A percentile compares a stretch with the other conserved stretches of the same genome.
Conservation (phyloP, 176 grass and related monocot genomes). For the Raddia guianensis region DNA sequence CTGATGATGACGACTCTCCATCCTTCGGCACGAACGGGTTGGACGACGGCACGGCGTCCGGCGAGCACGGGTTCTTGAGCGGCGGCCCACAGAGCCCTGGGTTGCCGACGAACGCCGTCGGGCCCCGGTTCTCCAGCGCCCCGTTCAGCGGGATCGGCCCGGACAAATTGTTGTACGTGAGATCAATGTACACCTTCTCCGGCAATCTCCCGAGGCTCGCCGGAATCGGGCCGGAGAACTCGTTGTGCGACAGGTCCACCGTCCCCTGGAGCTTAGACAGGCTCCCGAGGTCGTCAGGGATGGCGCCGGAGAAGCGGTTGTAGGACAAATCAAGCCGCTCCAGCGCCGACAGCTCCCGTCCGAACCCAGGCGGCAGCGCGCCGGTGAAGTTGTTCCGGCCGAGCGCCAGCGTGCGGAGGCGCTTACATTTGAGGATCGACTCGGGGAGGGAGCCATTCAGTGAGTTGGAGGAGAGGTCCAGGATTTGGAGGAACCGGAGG, state of each 20-base stretch:
- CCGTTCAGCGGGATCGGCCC: slow-evolving; percentile 85
- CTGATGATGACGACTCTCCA: slow-evolving; percentile 7
- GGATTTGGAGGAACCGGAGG: slow-evolving; percentile 76
- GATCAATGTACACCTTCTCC: slow-evolving; percentile 92
- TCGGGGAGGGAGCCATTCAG: slow-evolving; percentile 65
- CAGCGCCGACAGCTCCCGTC: slow-evolving; percentile 47
- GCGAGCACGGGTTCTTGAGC: slow-evolving; percentile 71
- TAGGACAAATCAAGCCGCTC: slow-evolving; percentile 81
- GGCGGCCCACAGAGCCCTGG: slow-evolving; percentile 71
- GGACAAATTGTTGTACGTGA: slow-evolving; percentile 86
- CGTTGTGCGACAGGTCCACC: slow-evolving; percentile 83
- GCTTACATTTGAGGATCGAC: slow-evolving; percentile 63
- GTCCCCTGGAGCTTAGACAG: slow-evolving; percentile 79
- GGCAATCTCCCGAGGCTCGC: slow-evolving; percentile 68
- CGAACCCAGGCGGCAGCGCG: slow-evolving; percentile 54
- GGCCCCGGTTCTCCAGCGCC: slow-evolving; percentile 71
- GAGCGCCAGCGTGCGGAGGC: slow-evolving; percentile 71
- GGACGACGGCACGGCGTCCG: slow-evolving; percentile 45
- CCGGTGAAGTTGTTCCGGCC: slow-evolving; percentile 66
- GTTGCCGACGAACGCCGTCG: slow-evolving; percentile 82
- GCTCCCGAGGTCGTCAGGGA: slow-evolving; percentile 69
- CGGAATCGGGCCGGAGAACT: slow-evolving; percentile 79
- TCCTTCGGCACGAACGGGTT: slow-evolving; percentile 51
- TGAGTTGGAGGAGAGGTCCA: slow-evolving; percentile 81
- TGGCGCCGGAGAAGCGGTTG: slow-evolving; percentile 62